Percentiles rank a stretch among this genome's conserved stretches.
phyloP scores from a whole-genome alignment of 1,284 basidiomycete genomes.

The Fomitopsis palustris region DNA sequence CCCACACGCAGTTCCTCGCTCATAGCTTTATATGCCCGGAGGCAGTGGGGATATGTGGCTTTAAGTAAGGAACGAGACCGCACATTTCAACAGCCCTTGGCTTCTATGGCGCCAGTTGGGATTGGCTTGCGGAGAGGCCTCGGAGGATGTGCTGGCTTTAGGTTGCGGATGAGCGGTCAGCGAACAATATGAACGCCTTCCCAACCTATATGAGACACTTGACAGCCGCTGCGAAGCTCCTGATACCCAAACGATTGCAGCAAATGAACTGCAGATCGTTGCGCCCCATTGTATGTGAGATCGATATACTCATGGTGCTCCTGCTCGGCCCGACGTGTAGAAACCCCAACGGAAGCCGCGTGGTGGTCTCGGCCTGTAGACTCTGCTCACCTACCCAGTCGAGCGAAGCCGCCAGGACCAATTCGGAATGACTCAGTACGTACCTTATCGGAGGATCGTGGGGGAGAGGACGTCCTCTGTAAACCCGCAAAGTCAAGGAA shows the following conservation, averaged over 20 bases:
- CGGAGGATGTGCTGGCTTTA: not conserved
- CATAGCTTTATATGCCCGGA: not conserved
- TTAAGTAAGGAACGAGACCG: not conserved
- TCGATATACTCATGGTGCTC: not conserved
- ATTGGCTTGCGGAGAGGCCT: not conserved
- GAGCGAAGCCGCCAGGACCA: not conserved
- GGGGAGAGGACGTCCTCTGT: not conserved
- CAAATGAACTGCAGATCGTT: not conserved
- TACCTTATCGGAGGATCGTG: not conserved
- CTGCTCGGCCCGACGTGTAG: too few species aligned
- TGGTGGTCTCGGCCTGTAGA: too few species aligned
- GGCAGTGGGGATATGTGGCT: not conserved
- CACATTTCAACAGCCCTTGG: not conserved
- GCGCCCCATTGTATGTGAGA: not conserved
- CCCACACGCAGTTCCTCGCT: not conserved
- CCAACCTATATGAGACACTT: not conserved
- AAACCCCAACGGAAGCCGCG: too few species aligned
- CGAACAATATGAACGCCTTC: too few species aligned
- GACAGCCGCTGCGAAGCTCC: not conserved
- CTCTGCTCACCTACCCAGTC: too few species aligned
- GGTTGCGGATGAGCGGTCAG: too few species aligned
- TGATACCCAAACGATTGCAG: too few species aligned
- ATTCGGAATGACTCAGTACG: not conserved
- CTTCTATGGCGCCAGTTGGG: not conserved
- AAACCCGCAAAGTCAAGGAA: not conserved